A percentile compares a stretch with the other conserved stretches of the same genome.
These are phyloP conservation scores for Aspergillus caelatus DNA, from an alignment of 2,329 filamentous ascomycete genomes.

Conservation along the genomic window DNA sequence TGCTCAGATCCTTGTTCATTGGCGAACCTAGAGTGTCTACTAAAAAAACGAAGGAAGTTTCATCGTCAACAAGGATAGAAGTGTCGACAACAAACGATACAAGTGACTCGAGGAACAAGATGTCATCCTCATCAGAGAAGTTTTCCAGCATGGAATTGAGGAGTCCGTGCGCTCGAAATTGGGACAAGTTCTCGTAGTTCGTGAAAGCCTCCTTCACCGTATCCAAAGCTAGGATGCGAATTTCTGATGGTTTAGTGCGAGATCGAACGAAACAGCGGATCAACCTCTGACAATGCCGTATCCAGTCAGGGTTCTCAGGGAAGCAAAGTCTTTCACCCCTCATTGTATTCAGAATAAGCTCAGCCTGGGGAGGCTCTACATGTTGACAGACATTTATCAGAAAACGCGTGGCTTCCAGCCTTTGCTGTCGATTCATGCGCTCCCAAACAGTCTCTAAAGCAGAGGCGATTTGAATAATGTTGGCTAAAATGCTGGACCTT, in stretches of 20 bases:
- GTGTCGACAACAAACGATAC: constrained; percentile 43
- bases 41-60: constrained; percentile 35
- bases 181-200: constrained; percentile 31
- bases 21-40: constrained; percentile 38
- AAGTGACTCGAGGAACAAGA: constrained; percentile 42
- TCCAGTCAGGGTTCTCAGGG: constrained; percentile 37
- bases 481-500: constrained; percentile 41
- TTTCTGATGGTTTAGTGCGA: constrained; percentile 41
- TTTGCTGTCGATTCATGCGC: constrained; percentile 38
- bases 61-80: constrained; percentile 31
- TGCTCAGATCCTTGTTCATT: constrained; percentile 38
- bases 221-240: constrained; percentile 43
- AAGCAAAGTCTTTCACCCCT: constrained; percentile 38
- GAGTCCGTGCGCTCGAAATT: constrained; percentile 37
- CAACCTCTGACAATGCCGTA: constrained; percentile 36
- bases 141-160: constrained; percentile 35
- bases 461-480: constrained; percentile 40
- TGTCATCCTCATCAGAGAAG: constrained; percentile 41
- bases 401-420: constrained; percentile 38
- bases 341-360: constrained; percentile 40
- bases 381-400: constrained; percentile 39
- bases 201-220: constrained; percentile 43
- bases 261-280: constrained; percentile 41
- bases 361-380: constrained; percentile 42
- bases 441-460: constrained; percentile 42